phyloP scores from a whole-genome alignment of 345 rosid species.

The Salix udensis region DNA sequence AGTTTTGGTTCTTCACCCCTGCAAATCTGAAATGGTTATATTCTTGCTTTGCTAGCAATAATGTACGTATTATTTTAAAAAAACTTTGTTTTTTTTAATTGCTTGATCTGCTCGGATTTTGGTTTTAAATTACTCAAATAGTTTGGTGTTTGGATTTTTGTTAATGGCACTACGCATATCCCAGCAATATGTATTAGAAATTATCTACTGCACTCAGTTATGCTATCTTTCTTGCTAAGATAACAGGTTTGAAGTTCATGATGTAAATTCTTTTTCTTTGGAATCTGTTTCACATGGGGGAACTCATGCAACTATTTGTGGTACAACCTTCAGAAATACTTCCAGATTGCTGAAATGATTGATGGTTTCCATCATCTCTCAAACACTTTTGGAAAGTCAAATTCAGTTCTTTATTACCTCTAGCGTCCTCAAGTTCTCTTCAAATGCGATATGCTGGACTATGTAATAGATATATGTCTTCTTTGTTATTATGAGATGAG shows the following conservation, averaged over 20 bases:
- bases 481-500: background rate
- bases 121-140: background rate
- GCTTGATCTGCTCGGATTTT: background rate
- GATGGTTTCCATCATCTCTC: constrained; percentile 1
- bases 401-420: background rate
- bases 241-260: background rate
- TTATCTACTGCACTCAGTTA: background rate
- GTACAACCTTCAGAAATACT: background rate
- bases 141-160: background rate
- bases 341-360: background rate
- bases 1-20: too few species aligned
- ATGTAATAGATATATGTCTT: background rate
- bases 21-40: too few species aligned
- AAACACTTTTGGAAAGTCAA: background rate
- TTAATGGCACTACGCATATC: background rate
- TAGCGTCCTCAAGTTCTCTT: background rate
- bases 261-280: background rate
- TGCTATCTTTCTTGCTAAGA: background rate
- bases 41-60: too few species aligned
- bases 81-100: too few species aligned
- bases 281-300: background rate
- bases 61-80: too few species aligned
- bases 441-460: background rate
- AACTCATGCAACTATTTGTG: background rate
- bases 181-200: background rate